Evolutionary conservation across 495 filamentous ascomycete species (phyloP), one percentile per base, ranked within the genome.

Genomic region (Halenospora varia): DNA sequence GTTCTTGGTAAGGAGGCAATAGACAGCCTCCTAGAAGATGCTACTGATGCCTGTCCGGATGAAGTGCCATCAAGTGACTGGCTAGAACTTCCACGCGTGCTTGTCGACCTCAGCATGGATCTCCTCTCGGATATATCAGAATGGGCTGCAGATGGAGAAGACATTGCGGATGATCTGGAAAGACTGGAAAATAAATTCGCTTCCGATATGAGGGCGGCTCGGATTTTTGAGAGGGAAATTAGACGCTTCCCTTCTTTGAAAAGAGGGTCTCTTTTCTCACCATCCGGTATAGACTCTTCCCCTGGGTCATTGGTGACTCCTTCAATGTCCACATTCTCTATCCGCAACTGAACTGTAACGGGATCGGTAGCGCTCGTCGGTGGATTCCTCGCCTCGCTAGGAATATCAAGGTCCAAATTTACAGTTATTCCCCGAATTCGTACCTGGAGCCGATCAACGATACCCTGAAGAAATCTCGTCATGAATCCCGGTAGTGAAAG

Each of bases 401-500:
- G 82, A 25, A 90, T 70, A 47, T 83, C 76, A 17, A 92, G 75
- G 60, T 91, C 82, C 24, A 84, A 59, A 54, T 78, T 75, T 54
- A 86, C 72, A 10, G 73, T 71, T 13, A 88, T 75, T 42, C 75
- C 68, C 44, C 76, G 79, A 40, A 96, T 78, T 25, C 76, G 77
- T 17, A 97, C 70, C 69, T 90, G 81, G 22, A 96, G 70, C 40
- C 92, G 82, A 66, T 97, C 90, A 26, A 83, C 75, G 55, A 97
- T 82, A 3, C 91, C 91, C 67, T 90, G 86, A 0, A 97, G 70
- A 62, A 95, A 93, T 22, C 81, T 85, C 10, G 90, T 85, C 13
- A 99, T 75, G 62, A 97, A 93, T 2, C 73, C 81, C 10, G 95
- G 95, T 8, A 97, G 72, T 1, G 86, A 87, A 13, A 95, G 65